Percentiles rank a stretch among this genome's conserved stretches.
Evolutionary conservation across 1,284 basidiomycete species (phyloP).

Genomic region (Kalmanozyma brasiliensis): DNA sequence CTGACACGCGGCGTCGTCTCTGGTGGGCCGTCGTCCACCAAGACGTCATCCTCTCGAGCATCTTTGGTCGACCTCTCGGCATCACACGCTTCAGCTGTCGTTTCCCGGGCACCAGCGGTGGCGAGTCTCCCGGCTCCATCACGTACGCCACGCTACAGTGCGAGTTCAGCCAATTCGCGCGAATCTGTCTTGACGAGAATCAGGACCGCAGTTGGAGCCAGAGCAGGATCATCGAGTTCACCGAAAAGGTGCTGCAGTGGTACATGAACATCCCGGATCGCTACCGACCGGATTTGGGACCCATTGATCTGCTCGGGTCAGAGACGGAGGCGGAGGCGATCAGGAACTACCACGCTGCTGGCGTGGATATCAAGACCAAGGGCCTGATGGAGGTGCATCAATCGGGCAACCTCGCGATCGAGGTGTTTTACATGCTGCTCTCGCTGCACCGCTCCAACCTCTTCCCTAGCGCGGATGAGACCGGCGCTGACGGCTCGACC

Average conservation of each 20-base stretch:
- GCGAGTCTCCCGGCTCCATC: not conserved
- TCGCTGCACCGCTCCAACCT: conserved; percentile 37
- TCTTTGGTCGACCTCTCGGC: conserved; percentile 47
- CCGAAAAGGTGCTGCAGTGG: conserved; percentile 38
- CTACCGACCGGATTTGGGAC: conserved; percentile 36
- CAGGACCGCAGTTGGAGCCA: conserved; percentile 44
- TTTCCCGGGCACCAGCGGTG: conserved; percentile 14
- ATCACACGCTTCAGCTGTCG: conserved; percentile 37
- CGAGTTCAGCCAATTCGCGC: conserved; percentile 34
- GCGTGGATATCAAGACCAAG: conserved; percentile 41
- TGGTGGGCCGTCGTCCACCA: conserved; percentile 52
- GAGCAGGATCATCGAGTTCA: conserved; percentile 25
- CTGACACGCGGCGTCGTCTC: conserved; percentile 32
- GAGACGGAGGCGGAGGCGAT: conserved; percentile 23
- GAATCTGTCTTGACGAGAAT: conserved; percentile 36
- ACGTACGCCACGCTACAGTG: conserved; percentile 40
- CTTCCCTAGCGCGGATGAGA: conserved; percentile 8
- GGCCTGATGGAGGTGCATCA: conserved; percentile 45
- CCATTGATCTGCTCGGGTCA: conserved; percentile 25
- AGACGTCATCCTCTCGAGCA: conserved; percentile 41
- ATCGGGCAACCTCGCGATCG: conserved; percentile 34
- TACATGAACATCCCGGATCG: conserved; percentile 34
- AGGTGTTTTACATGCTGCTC: conserved; percentile 39
- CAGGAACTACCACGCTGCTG: conserved; percentile 27
- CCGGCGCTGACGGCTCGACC: not conserved